Conservation (phyloP, 164 flowering plant species). For the Dillenia turbinata region DNA sequence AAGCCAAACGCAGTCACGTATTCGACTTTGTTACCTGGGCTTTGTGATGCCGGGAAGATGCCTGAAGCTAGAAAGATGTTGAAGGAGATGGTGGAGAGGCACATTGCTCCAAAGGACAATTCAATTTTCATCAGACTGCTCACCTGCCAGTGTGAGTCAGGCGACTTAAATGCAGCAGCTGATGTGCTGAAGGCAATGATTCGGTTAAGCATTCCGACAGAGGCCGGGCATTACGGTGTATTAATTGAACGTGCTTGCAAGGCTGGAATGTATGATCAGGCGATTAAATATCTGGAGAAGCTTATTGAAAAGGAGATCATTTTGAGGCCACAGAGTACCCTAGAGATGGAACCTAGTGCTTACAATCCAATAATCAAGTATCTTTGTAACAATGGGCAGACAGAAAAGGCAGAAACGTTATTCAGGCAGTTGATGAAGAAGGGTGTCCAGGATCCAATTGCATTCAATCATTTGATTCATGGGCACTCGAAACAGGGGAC, state of each 20-base stretch:
- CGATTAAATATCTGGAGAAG: constrained; percentile 62
- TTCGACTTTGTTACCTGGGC: constrained; percentile 73
- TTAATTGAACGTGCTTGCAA: constrained; percentile 73
- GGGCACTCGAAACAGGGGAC: constrained; percentile 78
- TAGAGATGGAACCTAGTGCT: constrained; percentile 63
- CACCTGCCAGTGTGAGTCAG: constrained; percentile 51
- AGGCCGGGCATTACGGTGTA: constrained; percentile 86
- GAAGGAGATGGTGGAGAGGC: constrained; percentile 64
- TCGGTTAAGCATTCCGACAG: constrained; percentile 63
- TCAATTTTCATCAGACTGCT: constrained; percentile 62
- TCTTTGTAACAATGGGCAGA: constrained; percentile 64
- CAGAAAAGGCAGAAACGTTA: constrained; percentile 63
- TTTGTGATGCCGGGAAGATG: constrained; percentile 78
- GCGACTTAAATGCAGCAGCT: constrained; percentile 65
- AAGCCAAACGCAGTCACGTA: constrained; percentile 70
- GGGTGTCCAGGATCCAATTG: constrained; percentile 64
- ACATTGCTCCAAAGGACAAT: constrained; percentile 63
- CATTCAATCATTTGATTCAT: constrained; percentile 66
- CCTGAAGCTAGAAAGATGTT: constrained; percentile 50
- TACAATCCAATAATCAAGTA: constrained; percentile 69
- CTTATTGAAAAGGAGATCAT: constrained; percentile 75
- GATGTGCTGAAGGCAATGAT: constrained; percentile 80
- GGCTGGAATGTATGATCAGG: constrained; percentile 52
- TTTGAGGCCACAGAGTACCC: constrained; percentile 41
- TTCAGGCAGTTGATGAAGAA: constrained; percentile 75